Evolutionary conservation across 441 rosid species (phyloP), one percentile per base, ranked within the genome.

Genomic region (Aleurites moluccanus): DNA sequence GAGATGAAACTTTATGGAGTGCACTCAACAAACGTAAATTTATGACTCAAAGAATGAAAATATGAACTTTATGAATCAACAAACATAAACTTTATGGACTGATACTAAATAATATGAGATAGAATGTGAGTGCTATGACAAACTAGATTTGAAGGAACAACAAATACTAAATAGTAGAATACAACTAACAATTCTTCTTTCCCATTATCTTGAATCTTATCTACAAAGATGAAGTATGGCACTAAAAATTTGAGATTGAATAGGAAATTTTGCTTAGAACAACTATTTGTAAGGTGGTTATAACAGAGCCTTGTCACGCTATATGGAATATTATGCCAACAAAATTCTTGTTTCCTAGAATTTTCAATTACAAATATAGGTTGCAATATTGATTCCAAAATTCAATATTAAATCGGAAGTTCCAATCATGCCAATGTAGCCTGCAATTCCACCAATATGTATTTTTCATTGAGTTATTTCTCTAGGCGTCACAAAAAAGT

Each of bases 1-100:
- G 40, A 30, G 64, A 25, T 57, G 62, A 57, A 57, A 57, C 62
- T 57, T n/a, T n/a, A 57, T 67, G 70, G 33, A n/a, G 14, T 49
- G 7, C 42, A 8, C 42, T 49, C 27, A 14, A 20, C 25, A 68
- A 18, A 18, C 60, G 30, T 18, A 49, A 25, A 60, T 28, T 27
- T 59, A 59, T 59, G 63, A 59, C 13, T 59, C 33, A 13, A 13
- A 15, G 27, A 59, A 3, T 59, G 18, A 59, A 59, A 3, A 25
- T 38, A 38, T 6, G 7, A 38, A 38, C 1, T 55, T 20, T 23
- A 55, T 55, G 21, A 55, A 0, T 56, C 4, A 21, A n/a, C 10
- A 61, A 25, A 61, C 16, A 9, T 14, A 27, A 13, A 61, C 4
- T 27, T 61, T 16, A 28, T 30, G 64, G 20, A 61, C 40, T 16